Percentiles rank a stretch among this genome's conserved stretches.
phyloP scores from a whole-genome alignment of 2,329 filamentous ascomycete genomes.

The Trichoderma sp. region DNA sequence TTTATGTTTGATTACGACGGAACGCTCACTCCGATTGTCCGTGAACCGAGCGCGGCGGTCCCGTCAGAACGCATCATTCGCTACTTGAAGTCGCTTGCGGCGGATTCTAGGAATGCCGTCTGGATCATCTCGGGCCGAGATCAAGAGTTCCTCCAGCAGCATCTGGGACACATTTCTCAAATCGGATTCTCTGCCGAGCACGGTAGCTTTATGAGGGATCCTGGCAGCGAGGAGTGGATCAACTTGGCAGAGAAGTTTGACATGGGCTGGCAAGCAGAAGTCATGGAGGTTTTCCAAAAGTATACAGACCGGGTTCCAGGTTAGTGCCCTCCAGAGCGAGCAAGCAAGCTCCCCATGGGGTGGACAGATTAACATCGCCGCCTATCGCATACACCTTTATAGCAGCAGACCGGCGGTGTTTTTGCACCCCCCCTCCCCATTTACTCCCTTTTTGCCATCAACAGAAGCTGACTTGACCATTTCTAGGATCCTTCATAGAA shows the following conservation, averaged over 20 bases:
- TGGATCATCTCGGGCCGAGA: constrained; percentile 98
- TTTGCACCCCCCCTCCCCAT: too few relatives aligned
- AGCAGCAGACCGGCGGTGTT: too few relatives aligned
- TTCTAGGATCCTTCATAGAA: constrained; percentile 82
- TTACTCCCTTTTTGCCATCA: background rate
- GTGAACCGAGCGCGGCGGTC: constrained; percentile 84
- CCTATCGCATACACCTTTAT: too few relatives aligned
- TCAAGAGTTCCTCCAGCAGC: constrained; percentile 85
- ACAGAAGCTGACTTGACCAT: background rate
- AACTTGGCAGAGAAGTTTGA: constrained; percentile 84
- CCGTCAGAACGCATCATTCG: constrained; percentile 81
- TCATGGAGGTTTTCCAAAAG: constrained; percentile 80
- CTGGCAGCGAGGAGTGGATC: constrained; percentile 76
- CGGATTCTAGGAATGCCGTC: constrained; percentile 81
- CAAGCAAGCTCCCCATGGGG: background rate
- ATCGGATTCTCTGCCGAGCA: constrained; percentile 97
- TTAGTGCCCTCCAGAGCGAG: constrained; percentile 41
- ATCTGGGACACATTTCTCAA: constrained; percentile 86
- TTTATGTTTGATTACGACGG: constrained; percentile 99
- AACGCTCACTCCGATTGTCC: constrained; percentile 92
- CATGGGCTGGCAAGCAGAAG: constrained; percentile 90
- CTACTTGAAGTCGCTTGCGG: constrained; percentile 75
- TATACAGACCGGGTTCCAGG: constrained; percentile 86
- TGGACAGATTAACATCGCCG: too few relatives aligned
- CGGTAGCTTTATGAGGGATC: constrained; percentile 89